Conservation (phyloP, 768 basidiomycete genomes). For the Royoungia palumana region DNA sequence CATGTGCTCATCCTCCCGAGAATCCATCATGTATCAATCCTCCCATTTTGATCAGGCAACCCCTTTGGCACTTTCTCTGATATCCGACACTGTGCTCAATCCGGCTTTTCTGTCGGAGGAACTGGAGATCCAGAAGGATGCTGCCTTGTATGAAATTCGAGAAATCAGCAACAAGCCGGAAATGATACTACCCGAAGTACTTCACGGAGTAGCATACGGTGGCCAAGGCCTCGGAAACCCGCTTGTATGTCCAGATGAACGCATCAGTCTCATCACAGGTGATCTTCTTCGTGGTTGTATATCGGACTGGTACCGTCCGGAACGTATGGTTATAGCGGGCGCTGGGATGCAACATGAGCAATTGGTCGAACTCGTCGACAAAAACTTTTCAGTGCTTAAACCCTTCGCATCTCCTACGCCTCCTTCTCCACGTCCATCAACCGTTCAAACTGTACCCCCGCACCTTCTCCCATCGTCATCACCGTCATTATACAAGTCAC, state of each 20-base stretch:
- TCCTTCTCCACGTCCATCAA: constrained; percentile 27
- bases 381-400: constrained; percentile 74
- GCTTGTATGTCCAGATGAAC: constrained; percentile 82
- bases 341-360: constrained; percentile 89
- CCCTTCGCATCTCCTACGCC: constrained; percentile 25
- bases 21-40: constrained; percentile 97
- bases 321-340: constrained; percentile 93
- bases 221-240: constrained; percentile 83
- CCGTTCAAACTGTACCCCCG: constrained; percentile 41
- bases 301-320: constrained; percentile 85
- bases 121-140: constrained; percentile 77
- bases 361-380: constrained; percentile 81
- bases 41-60: constrained; percentile 86
- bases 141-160: constrained; percentile 86
- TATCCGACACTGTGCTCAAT: constrained; percentile 86
- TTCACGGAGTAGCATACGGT: constrained; percentile 84
- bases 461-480: constrained; percentile 57
- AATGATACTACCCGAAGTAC: constrained; percentile 85
- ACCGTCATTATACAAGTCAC: constrained; percentile 57
- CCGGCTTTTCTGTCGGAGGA: constrained; percentile 76
- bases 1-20: constrained; percentile 84
- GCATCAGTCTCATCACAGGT: constrained; percentile 64
- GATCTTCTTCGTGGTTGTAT: constrained; percentile 60
- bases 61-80: constrained; percentile 77
- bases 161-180: constrained; percentile 89